Evolutionary conservation across 306 rosid genomes (phyloP).

Genomic region (Prunus armeniaca): DNA sequence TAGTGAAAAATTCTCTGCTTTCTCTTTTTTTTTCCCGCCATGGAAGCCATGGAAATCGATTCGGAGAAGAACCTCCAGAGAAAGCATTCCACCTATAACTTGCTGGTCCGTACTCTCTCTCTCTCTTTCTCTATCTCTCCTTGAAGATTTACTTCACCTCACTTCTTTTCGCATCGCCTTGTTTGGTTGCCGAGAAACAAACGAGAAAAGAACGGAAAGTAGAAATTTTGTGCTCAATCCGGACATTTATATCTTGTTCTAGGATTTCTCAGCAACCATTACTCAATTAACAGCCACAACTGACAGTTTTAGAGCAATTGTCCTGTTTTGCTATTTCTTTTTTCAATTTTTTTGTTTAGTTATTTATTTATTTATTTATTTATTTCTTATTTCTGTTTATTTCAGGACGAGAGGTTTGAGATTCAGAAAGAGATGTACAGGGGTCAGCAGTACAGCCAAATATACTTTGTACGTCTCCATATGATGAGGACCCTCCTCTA

Average conservation of each 20-base stretch:
- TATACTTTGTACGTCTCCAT: constrained; percentile 83
- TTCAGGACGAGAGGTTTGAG: constrained; percentile 64
- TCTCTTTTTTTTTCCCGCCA: constrained; percentile 49
- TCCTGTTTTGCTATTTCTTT: not conserved
- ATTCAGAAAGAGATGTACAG: constrained; percentile 60
- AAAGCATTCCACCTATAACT: constrained; percentile 45
- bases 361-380: not conserved
- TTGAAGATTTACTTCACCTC: not conserved
- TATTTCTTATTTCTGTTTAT: not conserved
- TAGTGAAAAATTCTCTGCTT: not conserved
- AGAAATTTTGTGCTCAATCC: constrained; percentile 4
- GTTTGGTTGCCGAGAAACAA: constrained; percentile 21
- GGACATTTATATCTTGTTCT: not conserved
- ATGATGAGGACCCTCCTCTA: constrained; percentile 74
- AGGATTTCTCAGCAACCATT: not conserved
- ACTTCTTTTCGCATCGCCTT: not conserved
- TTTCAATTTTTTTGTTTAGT: not conserved
- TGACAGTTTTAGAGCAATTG: not conserved
- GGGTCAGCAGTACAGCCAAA: constrained; percentile 92
- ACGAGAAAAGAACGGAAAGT: not conserved
- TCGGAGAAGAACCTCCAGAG: constrained; percentile 44
- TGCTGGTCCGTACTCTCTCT: constrained; percentile 35
- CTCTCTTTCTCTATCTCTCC: not conserved
- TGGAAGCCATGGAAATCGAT: constrained; percentile 60
- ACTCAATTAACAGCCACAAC: not conserved